Base-by-base conservation (phyloP, 805 yeast genomes). In the Sporopachydermia lactativora region DNA sequence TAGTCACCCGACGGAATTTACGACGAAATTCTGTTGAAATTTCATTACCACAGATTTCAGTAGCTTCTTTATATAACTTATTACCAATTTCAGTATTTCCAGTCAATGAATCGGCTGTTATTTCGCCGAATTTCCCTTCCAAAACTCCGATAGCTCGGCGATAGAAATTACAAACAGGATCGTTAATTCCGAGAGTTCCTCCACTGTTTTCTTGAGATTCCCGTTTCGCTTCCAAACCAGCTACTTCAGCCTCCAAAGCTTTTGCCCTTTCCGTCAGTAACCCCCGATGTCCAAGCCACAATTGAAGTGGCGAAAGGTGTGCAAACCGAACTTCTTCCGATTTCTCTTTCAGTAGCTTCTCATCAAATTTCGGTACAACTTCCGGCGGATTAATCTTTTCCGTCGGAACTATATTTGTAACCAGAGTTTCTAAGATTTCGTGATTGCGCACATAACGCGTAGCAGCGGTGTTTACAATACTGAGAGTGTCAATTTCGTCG, bases 341-440 rank as follows among this genome's bases (percentile, higher is more conserved):
- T n/a, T n/a, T n/a, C n/a, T n/a, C n/a, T n/a, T n/a, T n/a, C n/a
- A n/a, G n/a, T n/a, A n/a, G n/a, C n/a, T n/a, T n/a, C n/a, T n/a
- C n/a, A n/a, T n/a, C n/a, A n/a, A 24, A 24, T 24, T 24, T n/a
- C n/a, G 31, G 31, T 24, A n/a, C 38, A 16, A 51, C 24, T 17
- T 40, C 28, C n/a, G 53, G 53, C 15, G 52, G 47, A 4, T 37
- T 16, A 13, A 56, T 49, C 13, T 49, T 47, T 15, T 45, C 42
- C 3, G 52, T 48, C 15, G 59, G 54, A 17, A 55, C 40, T 2
- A 64, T 61, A 19, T 57, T 49, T 13, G 65, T 68, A 13, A 65
- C 44, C 2, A 61, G 55, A 19, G 59, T 59, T 44, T 60, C 65
- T 49, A 64, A 58, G 67, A 68, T 64, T 42, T 64, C 69, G 45